A percentile compares a stretch with the other conserved stretches of the same genome.
phyloP scores from a whole-genome alignment of 176 grass and related monocot genomes.

The Ensete glaucum region DNA sequence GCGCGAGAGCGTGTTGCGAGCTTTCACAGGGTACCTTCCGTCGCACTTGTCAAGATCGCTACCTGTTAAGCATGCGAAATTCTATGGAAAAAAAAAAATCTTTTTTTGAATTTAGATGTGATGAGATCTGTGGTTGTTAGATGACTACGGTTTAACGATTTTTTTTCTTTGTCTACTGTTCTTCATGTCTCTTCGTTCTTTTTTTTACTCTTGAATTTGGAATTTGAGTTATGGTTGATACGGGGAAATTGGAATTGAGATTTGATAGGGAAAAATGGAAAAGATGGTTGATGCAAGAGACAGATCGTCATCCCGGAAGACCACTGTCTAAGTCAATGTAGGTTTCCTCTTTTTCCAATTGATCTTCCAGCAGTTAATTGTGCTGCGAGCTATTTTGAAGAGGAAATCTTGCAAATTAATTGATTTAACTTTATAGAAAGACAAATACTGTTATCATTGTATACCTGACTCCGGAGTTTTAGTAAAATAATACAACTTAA shows the following conservation, averaged over 20 bases:
- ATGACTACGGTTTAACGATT: not conserved
- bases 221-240: slow-evolving; percentile 11
- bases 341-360: slow-evolving; percentile 24
- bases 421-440: not conserved
- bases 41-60: slow-evolving; percentile 38
- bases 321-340: slow-evolving; percentile 20
- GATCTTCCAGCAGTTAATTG: slow-evolving; percentile 1
- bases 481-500: no score
- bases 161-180: not conserved
- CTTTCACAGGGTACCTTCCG: slow-evolving; percentile 96
- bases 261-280: slow-evolving; percentile 27
- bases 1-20: slow-evolving; percentile 71
- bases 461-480: not conserved
- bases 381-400: not conserved
- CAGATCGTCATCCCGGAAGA: slow-evolving; percentile 1
- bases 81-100: not conserved
- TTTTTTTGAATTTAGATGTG: not conserved
- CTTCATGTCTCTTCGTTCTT: no score
- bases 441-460: not conserved
- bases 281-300: slow-evolving; percentile 39
- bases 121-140: not conserved
- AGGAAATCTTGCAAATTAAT: not conserved
- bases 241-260: slow-evolving; percentile 16
- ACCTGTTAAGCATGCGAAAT: not conserved
- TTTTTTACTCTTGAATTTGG: not conserved